phyloP scores from a whole-genome alignment of 495 filamentous ascomycete genomes.

The Penicillium paxilli region DNA sequence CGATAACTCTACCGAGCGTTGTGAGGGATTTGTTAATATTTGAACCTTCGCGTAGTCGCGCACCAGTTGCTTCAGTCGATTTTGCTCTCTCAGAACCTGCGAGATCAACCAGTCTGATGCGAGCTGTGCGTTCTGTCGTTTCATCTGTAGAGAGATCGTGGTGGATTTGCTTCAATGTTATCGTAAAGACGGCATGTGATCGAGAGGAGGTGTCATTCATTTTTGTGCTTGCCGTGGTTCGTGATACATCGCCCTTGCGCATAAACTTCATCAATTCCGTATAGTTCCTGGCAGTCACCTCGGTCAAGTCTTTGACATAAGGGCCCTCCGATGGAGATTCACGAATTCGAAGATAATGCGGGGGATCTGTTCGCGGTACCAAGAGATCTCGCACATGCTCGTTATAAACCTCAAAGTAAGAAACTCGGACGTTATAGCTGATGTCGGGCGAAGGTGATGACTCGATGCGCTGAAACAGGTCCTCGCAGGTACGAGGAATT shows the following conservation, averaged over 20 bases:
- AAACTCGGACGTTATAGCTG: constrained; percentile 94
- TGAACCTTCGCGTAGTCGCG: constrained; percentile 85
- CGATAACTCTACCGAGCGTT: constrained; percentile 93
- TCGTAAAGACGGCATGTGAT: constrained; percentile 96
- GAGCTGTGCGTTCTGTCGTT: constrained; percentile 88
- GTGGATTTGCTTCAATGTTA: constrained; percentile 94
- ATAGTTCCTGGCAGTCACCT: constrained; percentile 81
- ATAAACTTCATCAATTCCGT: constrained; percentile 85
- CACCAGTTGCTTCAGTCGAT: constrained; percentile 90
- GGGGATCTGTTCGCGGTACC: constrained; percentile 69
- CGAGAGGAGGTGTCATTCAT: constrained; percentile 98
- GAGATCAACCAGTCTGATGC: constrained; percentile 94
- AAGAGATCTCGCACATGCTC: constrained; percentile 97
- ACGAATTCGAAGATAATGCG: constrained; percentile 94
- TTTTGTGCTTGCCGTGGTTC: constrained; percentile 94
- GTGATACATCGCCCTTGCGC: constrained; percentile 82
- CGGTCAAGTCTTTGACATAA: constrained; percentile 96
- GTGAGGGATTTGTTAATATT: constrained; percentile 99
- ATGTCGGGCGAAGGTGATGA: constrained; percentile 80
- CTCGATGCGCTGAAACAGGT: constrained; percentile 93
- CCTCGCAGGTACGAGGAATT: constrained; percentile 95
- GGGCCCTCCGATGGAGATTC: constrained; percentile 94
- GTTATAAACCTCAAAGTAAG: constrained; percentile 99
- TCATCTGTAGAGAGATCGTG: constrained; percentile 93
- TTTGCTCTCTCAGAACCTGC: constrained; percentile 95